Evolutionary conservation across 208 protist genomes (phyloP).

Genomic region (Trypanosoma scelopori): DNA sequence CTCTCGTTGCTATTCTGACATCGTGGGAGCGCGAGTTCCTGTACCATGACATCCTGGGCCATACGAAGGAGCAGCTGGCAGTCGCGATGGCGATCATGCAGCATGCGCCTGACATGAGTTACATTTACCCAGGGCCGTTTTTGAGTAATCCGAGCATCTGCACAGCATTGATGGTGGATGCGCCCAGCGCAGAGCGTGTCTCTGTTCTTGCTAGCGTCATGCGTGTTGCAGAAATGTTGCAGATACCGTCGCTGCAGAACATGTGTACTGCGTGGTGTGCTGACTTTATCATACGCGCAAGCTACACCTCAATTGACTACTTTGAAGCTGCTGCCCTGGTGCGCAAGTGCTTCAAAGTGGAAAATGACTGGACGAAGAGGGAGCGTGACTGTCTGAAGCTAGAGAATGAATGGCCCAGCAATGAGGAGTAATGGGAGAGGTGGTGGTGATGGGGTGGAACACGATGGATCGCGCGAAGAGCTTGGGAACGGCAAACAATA

Average conservation of each 20-base stretch:
- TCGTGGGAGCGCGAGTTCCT: constrained; percentile 67
- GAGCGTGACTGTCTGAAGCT: constrained; percentile 78
- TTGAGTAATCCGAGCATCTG: constrained; percentile 29
- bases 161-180: constrained; percentile 28
- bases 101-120: constrained; percentile 53
- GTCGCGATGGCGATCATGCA: constrained; percentile 27
- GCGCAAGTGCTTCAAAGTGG: constrained; percentile 59
- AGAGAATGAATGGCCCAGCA: constrained; percentile 85
- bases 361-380: constrained; percentile 59
- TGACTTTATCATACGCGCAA: constrained; percentile 61
- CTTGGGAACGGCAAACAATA: too few species aligned
- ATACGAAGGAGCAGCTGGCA: constrained; percentile 30
- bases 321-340: constrained; percentile 75
- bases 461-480: neutral
- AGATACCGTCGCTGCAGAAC: constrained; percentile 50
- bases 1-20: constrained; percentile 50
- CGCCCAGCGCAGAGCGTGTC: constrained; percentile 42
- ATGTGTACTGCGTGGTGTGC: constrained; percentile 69
- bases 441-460: constrained; percentile 2
- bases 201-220: constrained; percentile 39
- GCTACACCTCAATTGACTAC: constrained; percentile 59
- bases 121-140: constrained; percentile 36
- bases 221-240: constrained; percentile 43
- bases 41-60: constrained; percentile 54
- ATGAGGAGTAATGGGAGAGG: constrained; percentile 48